Conservation (phyloP, 78 protist genomes). For the Dictyostelium brefeldianum region DNA sequence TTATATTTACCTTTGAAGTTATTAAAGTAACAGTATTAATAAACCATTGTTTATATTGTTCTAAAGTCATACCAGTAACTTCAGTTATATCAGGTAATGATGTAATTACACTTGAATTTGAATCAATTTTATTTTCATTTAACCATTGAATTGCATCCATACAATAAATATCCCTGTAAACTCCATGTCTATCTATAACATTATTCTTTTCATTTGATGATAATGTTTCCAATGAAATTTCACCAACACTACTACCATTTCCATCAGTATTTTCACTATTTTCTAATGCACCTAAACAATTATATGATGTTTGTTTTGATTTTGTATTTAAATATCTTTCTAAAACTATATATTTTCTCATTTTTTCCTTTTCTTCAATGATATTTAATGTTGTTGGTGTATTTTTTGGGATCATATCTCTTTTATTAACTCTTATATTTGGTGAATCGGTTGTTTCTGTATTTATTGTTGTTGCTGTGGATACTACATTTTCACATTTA, state of each 20-base stretch:
- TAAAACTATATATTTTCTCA: neutral
- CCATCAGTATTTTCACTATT: neutral
- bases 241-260: neutral
- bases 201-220: neutral
- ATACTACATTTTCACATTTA: neutral
- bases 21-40: slow-evolving; percentile 23
- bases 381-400: neutral
- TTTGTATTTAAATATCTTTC: neutral
- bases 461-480: neutral
- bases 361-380: neutral
- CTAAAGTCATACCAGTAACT: slow-evolving; percentile 18
- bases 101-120: slow-evolving; percentile 23
- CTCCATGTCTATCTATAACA: neutral
- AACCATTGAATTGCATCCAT: slow-evolving; percentile 56
- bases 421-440: neutral
- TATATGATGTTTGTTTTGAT: slow-evolving; percentile 2
- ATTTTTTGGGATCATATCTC: neutral
- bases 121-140: slow-evolving; percentile 20
- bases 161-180: slow-evolving; percentile 36
- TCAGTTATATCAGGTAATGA: slow-evolving; percentile 72
- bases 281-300: neutral
- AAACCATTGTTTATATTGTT: slow-evolving; percentile 61
- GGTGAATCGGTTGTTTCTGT: neutral
- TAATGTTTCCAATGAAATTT: slow-evolving; percentile 8
- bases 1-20: slow-evolving; percentile 29